Evolutionary conservation across 805 yeast species (phyloP).

Genomic region (Ogataea polymorpha): DNA sequence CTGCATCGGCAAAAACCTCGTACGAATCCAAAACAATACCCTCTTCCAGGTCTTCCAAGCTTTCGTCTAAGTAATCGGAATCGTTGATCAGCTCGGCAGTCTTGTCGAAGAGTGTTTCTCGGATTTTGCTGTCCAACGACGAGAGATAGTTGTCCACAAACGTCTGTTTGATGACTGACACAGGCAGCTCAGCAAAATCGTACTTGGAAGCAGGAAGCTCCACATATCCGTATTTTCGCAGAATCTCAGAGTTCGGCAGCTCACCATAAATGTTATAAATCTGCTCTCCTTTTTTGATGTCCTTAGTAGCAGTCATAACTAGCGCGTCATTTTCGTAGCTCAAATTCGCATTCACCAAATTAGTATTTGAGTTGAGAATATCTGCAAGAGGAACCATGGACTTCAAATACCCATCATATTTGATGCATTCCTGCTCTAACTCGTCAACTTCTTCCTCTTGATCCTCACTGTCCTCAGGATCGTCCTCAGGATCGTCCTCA

Average conservation of each 20-base stretch:
- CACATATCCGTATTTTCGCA: conserved; percentile 89
- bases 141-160: conserved; percentile 30
- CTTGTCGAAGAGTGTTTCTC: conserved; percentile 30
- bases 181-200: conserved; percentile 77
- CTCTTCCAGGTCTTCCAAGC: conserved; percentile 29
- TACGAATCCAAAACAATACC: conserved; percentile 52
- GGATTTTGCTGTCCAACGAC: conserved; percentile 20
- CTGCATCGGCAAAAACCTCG: conserved; percentile 59
- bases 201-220: conserved; percentile 65
- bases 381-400: conserved; percentile 95
- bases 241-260: conserved; percentile 83
- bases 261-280: conserved; percentile 88
- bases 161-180: conserved; percentile 39
- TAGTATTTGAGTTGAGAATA: conserved; percentile 81
- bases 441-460: conserved; percentile 29
- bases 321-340: conserved; percentile 47
- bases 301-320: conserved; percentile 67
- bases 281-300: conserved; percentile 66
- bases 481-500: conserved; percentile 25
- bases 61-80: conserved; percentile 33
- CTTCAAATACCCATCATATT: conserved; percentile 45
- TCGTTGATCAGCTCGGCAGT: conserved; percentile 37
- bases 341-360: conserved; percentile 69
- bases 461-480: conserved; percentile 19
- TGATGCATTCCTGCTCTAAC: conserved; percentile 23